Conservation (phyloP, 768 basidiomycete species). For the Calvatia gigantea region DNA sequence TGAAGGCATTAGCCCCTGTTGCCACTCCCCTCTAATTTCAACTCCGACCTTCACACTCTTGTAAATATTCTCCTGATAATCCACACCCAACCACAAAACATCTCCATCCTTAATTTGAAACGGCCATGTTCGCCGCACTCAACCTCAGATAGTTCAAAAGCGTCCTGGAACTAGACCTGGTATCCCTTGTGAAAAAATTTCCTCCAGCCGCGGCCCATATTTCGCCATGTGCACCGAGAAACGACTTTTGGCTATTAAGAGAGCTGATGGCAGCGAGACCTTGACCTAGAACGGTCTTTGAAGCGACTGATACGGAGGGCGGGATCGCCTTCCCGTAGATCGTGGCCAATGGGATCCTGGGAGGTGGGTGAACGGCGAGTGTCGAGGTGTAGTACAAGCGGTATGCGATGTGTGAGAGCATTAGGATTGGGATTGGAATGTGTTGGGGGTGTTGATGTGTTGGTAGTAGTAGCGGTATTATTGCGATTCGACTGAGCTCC, state of each 20-base stretch:
- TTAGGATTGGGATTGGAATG: neutral
- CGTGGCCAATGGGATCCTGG: slow-evolving; percentile 87
- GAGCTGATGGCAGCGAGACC: slow-evolving; percentile 60
- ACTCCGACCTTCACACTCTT: slow-evolving; percentile 95
- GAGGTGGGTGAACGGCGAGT: slow-evolving; percentile 85
- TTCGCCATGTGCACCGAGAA: slow-evolving; percentile 89
- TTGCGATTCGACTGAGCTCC: slow-evolving; percentile 5
- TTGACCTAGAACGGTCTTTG: slow-evolving; percentile 78
- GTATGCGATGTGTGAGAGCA: slow-evolving; percentile 60
- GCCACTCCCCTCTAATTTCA: slow-evolving; percentile 90
- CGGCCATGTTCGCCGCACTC: slow-evolving; percentile 71
- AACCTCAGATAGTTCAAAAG: slow-evolving; percentile 94
- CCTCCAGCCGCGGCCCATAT: slow-evolving; percentile 73
- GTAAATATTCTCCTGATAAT: slow-evolving; percentile 99
- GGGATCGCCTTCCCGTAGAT: slow-evolving; percentile 66
- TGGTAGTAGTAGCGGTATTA: neutral
- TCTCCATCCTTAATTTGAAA: slow-evolving; percentile 89
- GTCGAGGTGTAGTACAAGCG: slow-evolving; percentile 94
- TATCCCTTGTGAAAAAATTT: slow-evolving; percentile 86
- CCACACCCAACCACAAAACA: slow-evolving; percentile 91
- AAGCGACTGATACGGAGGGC: slow-evolving; percentile 87
- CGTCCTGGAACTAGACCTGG: slow-evolving; percentile 83
- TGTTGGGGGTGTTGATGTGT: too few relatives aligned
- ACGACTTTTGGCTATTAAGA: slow-evolving; percentile 96
- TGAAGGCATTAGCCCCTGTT: slow-evolving; percentile 90